Conservation (phyloP, 352 stramenopile species). For the Phytophthora ramorum region DNA sequence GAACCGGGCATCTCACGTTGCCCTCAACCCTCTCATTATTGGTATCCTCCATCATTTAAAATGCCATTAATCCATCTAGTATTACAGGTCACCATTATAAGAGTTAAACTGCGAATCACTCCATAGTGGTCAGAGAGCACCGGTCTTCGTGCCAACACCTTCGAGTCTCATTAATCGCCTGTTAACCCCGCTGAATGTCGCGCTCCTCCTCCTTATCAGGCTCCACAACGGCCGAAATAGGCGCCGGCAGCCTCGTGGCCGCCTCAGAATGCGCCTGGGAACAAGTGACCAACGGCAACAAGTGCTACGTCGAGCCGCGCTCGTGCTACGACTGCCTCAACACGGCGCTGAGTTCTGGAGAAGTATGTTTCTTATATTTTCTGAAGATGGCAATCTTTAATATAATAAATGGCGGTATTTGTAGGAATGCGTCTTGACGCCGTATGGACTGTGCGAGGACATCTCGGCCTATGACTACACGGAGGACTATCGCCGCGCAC, state of each 20-base stretch:
- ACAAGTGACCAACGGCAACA: constrained; percentile 31
- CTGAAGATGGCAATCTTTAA: background rate
- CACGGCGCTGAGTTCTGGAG: constrained; percentile 29
- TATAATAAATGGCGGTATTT: constrained; percentile 4
- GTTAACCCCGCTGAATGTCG: constrained; percentile 4
- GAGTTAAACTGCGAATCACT: background rate
- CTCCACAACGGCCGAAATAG: constrained; percentile 6
- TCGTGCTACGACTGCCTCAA: constrained; percentile 74
- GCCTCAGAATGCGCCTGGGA: constrained; percentile 59
- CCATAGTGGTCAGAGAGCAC: background rate
- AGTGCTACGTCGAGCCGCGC: constrained; percentile 55
- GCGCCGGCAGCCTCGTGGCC: constrained; percentile 2
- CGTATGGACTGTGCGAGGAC: constrained; percentile 49
- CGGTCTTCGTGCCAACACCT: background rate
- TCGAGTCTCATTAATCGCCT: constrained; percentile 3
- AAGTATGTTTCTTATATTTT: constrained; percentile 35
- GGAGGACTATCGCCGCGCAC: constrained; percentile 58
- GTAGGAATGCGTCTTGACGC: constrained; percentile 59
- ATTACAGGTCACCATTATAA: background rate
- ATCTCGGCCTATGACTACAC: constrained; percentile 50
- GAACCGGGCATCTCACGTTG: too few relatives aligned
- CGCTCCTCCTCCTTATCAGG: constrained; percentile 9
- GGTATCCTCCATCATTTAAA: background rate
- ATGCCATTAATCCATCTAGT: background rate
- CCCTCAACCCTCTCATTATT: too few relatives aligned